Conservation (phyloP, 805 yeast genomes). For the Myxozyma vanderwaltii region DNA sequence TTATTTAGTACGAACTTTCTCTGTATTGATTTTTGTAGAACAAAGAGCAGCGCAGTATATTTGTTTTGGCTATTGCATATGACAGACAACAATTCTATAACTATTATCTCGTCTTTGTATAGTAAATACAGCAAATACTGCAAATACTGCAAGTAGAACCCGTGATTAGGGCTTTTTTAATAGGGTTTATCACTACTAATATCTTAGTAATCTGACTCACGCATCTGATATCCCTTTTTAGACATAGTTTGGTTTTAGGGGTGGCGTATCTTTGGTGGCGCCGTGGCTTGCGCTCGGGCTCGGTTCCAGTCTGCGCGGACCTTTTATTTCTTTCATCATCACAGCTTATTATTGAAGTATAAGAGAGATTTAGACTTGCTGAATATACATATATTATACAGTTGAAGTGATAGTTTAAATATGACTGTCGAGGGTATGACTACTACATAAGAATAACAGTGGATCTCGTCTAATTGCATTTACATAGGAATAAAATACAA, state of each 20-base stretch:
- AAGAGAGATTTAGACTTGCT: too few relatives aligned
- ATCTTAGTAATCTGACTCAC: background rate
- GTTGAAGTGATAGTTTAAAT: background rate
- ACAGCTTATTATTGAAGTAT: background rate
- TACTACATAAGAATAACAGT: background rate
- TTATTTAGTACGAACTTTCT: too few relatives aligned
- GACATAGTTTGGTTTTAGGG: background rate
- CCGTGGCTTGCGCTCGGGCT: conserved; percentile 11
- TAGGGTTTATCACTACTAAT: too few relatives aligned
- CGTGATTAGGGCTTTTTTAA: too few relatives aligned
- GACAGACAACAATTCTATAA: too few relatives aligned
- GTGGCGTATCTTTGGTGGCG: conserved; percentile 8
- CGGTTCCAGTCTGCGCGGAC: background rate
- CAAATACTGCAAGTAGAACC: too few relatives aligned
- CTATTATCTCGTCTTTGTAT: too few relatives aligned
- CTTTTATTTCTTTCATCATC: background rate
- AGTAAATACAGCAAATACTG: too few relatives aligned
- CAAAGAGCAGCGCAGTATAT: too few relatives aligned
- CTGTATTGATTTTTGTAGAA: too few relatives aligned
- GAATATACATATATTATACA: too few relatives aligned
- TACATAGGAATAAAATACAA: conserved; percentile 38
- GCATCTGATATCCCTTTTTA: background rate
- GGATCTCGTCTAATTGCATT: background rate
- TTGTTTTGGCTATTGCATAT: too few relatives aligned
- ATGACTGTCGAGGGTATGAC: conserved; percentile 6